phyloP scores from a whole-genome alignment of 148 eudicot species.

The Salicornia ramosissima region DNA sequence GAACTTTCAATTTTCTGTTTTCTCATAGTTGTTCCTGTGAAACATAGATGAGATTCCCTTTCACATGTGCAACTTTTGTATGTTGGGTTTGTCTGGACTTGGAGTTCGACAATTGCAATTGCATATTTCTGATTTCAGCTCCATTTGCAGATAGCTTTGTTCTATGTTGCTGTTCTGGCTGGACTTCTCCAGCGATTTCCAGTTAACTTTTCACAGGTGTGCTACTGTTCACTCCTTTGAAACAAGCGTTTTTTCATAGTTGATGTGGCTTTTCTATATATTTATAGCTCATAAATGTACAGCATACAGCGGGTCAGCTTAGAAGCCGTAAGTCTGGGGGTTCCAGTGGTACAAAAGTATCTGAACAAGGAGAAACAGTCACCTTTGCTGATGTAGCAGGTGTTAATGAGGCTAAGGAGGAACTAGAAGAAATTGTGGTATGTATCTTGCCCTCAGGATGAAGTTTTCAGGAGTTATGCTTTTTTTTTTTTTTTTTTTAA shows the following conservation, averaged over 20 bases:
- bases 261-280: slow-evolving; percentile 1
- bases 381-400: slow-evolving; percentile 98
- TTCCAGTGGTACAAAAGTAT: slow-evolving; percentile 65
- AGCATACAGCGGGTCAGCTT: slow-evolving; percentile 79
- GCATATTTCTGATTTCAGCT: slow-evolving; percentile 15
- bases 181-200: slow-evolving; percentile 79
- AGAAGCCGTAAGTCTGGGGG: slow-evolving; percentile 77
- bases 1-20: not conserved
- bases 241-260: not conserved
- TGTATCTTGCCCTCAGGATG: slow-evolving; percentile 4
- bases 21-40: not conserved
- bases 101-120: not conserved
- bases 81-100: not conserved
- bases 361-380: slow-evolving; percentile 71
- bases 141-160: slow-evolving; percentile 63
- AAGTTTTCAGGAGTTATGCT: not conserved
- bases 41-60: not conserved
- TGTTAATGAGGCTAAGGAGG: slow-evolving; percentile 98
- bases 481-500: not conserved
- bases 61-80: not conserved
- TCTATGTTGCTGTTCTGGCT: slow-evolving; percentile 74
- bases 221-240: not conserved
- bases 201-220: slow-evolving; percentile 78
- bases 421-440: slow-evolving; percentile 99
- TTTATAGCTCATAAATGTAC: slow-evolving; percentile 22